Evolutionary conservation across 2,329 filamentous ascomycete species (phyloP), one percentile per base, ranked within the genome.

Genomic region (Monilinia aucupariae): DNA sequence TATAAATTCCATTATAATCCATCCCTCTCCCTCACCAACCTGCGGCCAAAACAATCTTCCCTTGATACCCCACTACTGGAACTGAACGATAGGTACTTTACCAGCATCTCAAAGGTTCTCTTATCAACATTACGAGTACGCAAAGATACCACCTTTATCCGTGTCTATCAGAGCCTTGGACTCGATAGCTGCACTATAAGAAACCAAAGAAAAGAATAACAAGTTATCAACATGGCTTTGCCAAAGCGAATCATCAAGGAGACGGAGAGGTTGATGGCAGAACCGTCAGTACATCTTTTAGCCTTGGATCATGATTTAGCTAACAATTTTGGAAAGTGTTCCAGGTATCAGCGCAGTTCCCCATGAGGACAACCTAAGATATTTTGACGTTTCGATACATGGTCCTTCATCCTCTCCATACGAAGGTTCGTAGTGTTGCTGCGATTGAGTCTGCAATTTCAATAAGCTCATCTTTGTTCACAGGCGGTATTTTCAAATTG

Each of bases 181-280:
- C 30, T 59, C 27, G 39, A 60, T 49, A 22, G 59, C 25, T 34
- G n/a, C 61, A 37, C 27, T 5, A 30, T n/a, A n/a, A 34, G 7
- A 61, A 30, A 43, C 37, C 34, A 45, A 48, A 7, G n/a, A n/a
- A n/a, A 32, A 56, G n/a, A 17, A 39, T 51, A 49, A 48, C 47
- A n/a, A 54, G 12, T 37, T 43, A 37, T 32, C 59, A 68, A 59
- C 34, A 82, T 81, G 90, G 87, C 91, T 67, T 82, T 99, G 69
- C 93, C 94, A 39, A 99, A 99, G 82, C 85, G 94, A 75, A 99
- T 99, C 74, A 85, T 97, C 74, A 99, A 99, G 80, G 96, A 99
- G 84, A 99, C 94, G 25, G 93, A 99, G 80, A 88, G 94, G 74
- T 84, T 99, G 70, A 92, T 96, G 85, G 90, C 91, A 67, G 94